Conservation (phyloP, 164 flowering plant genomes). For the Nymphaea colorata region DNA sequence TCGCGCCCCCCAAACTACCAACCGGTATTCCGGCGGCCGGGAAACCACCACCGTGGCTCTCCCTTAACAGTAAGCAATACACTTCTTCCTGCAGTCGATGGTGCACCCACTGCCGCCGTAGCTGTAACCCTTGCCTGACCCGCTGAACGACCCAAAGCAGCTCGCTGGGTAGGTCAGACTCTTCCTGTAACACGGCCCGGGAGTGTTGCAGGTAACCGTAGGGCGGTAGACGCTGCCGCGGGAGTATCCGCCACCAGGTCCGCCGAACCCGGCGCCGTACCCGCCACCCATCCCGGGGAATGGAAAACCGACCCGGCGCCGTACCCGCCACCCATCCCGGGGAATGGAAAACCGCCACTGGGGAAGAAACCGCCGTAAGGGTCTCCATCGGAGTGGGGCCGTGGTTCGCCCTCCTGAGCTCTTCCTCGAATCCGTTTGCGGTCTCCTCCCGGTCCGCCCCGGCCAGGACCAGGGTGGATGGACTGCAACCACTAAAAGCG, state of each 20-base stretch:
- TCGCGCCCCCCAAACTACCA: neutral
- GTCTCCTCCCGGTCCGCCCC: neutral
- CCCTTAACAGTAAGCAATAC: slow-evolving; percentile 55
- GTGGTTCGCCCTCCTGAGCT: slow-evolving; percentile 9
- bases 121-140: slow-evolving; percentile 77
- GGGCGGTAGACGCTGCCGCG: slow-evolving; percentile 48
- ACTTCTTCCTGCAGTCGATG: slow-evolving; percentile 80
- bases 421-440: slow-evolving; percentile 3
- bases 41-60: neutral
- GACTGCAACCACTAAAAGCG: neutral
- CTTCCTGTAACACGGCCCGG: slow-evolving; percentile 67
- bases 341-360: slow-evolving; percentile 35
- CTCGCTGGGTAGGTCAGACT: slow-evolving; percentile 77
- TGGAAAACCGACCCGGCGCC: too few relatives aligned
- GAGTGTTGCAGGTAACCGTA: slow-evolving; percentile 51
- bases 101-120: slow-evolving; percentile 91
- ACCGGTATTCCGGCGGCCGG: neutral
- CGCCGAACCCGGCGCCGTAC: slow-evolving; percentile 61
- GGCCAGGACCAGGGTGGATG: neutral
- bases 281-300: slow-evolving; percentile 62
- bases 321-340: too few relatives aligned
- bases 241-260: slow-evolving; percentile 55
- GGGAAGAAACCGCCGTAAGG: slow-evolving; percentile 5
- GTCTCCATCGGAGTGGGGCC: neutral
- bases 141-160: slow-evolving; percentile 67